Evolutionary conservation across 331 rosid species (phyloP), one percentile per base, ranked within the genome.

Genomic region (Pyrus hybrid): DNA sequence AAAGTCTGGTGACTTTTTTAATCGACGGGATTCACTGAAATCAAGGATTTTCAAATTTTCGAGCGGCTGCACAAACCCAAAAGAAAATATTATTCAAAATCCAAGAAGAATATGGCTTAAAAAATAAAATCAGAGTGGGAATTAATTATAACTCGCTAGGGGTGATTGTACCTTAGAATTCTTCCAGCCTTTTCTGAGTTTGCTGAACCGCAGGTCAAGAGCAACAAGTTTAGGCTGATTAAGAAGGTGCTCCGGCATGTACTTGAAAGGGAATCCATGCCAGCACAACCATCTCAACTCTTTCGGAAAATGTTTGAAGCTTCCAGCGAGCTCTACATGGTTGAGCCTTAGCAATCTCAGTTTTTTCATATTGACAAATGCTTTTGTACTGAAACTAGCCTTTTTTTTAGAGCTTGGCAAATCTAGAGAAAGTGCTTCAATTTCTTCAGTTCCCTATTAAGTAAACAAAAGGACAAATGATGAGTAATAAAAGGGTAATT

Each of bases 11-110:
- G 54, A 49, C 54, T 5, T 5, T 49, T 49, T 17, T 16, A 14
- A 14, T 2, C 0, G 0, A 37, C 0, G 0, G 20, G 20, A 47
- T 0, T 0, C 0, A 47, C 7, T 1, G 6, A 47, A 0, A 47
- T 49, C n/a, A 16, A 49, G 56, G 56, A 49, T 17, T 49, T 16
- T 16, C n/a, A 49, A 16, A 16, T 16, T 49, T 2, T 16, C 56
- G 9, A 16, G n/a, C 3, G n/a, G n/a, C 56, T 49, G n/a, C 56
- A 49, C 56, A 35, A 49, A 5, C 56, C n/a, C 56, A 49, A 16
- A 16, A 16, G 8, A 16, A 16, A 16, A 49, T 49, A 5, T 49
- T 49, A 49, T 16, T 49, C 8, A 5, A 49, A 49, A 49, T 16
- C 54, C 54, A 35, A 35, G 43, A 35, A 35, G 43, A 35, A 35